Evolutionary conservation across 1,139 yeast species (phyloP), one percentile per base, ranked within the genome.

Genomic region (Nakaseomyces nivariensis): DNA sequence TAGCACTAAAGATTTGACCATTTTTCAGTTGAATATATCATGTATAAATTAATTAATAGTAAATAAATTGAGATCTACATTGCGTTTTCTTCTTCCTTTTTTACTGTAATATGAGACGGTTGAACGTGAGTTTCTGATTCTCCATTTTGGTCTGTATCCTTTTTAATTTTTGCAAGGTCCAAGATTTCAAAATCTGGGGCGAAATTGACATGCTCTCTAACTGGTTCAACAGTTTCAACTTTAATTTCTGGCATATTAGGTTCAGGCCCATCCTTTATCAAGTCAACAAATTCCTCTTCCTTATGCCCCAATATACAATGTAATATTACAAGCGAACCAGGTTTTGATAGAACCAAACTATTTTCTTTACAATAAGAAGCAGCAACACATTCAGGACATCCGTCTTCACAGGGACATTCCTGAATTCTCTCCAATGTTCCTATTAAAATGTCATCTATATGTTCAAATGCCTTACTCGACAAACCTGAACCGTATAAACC

Each of bases 301-400:
- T 66, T 58, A 50, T 67, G 61, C 29, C 77, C 74, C 58, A 76
- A 53, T 43, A 81, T 67, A 51, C 74, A 63, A 11, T 78, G 81
- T 11, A 90, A 61, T 3, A 92, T 79, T 1, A 92, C 72, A n/a
- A 78, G 69, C 0, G 96, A 89, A 0, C 95, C 97, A 3, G 86
- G 84, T 59, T 90, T 90, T 0, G 96, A 88, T 58, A 90, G 72
- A 5, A 92, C 97, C 49, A 83, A 69, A 64, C 86, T 81, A 59
- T 78, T 76, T 64, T 92, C 98, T 50, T 81, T 79, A 67, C 98
- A 92, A 51, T 77, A 78, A 1, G 85, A 72, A 1, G 87, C 83
- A 1, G 90, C 85, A 5, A 64, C 63, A 70, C 98, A 92, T 47
- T 79, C 78, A 0, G 95, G 95, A 67, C 98, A 92, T 0, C 98